Conservation (phyloP, 1,284 basidiomycete genomes). For the Tremellales sp. region DNA sequence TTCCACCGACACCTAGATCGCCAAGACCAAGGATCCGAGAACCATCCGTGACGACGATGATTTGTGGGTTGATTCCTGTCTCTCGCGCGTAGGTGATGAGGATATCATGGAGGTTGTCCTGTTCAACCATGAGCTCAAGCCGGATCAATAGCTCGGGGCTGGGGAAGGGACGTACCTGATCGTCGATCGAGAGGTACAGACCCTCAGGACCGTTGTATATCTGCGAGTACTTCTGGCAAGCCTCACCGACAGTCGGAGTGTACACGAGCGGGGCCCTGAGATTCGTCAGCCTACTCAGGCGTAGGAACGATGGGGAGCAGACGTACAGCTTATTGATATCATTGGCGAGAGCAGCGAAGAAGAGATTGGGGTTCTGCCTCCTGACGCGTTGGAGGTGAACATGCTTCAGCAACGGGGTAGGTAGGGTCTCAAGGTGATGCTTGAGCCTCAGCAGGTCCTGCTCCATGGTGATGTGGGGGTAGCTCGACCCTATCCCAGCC, state of each 20-base stretch:
- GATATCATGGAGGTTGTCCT: conserved; percentile 41
- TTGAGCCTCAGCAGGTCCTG: conserved; percentile 43
- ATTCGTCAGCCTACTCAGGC: not conserved
- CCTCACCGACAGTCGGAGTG: conserved; percentile 88
- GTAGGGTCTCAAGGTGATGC: conserved; percentile 33
- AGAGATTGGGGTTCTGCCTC: conserved; percentile 38
- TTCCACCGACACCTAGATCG: conserved; percentile 64
- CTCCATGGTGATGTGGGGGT: not conserved
- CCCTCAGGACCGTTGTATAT: conserved; percentile 75
- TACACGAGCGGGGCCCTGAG: conserved; percentile 70
- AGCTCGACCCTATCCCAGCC: not conserved
- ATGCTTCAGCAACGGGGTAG: conserved; percentile 41
- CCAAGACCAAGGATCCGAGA: conserved; percentile 90
- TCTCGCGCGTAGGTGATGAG: conserved; percentile 49
- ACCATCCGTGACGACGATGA: conserved; percentile 85
- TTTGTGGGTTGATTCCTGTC: conserved; percentile 65
- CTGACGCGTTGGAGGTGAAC: conserved; percentile 38
- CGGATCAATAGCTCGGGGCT: not conserved
- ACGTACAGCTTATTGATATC: conserved; percentile 43
- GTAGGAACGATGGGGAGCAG: not conserved
- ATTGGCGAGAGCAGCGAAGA: conserved; percentile 38
- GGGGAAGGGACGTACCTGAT: conserved; percentile 56
- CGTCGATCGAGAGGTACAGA: conserved; percentile 72
- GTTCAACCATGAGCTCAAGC: not conserved
- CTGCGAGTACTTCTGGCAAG: conserved; percentile 76